Percentiles rank a stretch among this genome's conserved stretches.
Conservation (phyloP, 75 land plant species). For the Pinus albicaulis region DNA sequence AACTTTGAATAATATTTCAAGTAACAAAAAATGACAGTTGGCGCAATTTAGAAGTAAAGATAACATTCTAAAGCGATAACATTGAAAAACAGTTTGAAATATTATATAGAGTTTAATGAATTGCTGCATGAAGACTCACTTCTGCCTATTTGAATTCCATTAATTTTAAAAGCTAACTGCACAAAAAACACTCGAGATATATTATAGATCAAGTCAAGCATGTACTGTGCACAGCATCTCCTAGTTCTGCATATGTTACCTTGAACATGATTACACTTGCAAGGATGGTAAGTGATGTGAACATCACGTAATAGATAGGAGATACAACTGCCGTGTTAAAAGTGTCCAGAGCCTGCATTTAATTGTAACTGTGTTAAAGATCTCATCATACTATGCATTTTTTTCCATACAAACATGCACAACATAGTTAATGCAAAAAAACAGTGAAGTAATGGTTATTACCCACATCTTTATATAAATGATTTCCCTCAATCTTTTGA, state of each 20-base stretch:
- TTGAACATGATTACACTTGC: conserved; percentile 90
- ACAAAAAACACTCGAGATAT: too few species aligned
- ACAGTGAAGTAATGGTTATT: not conserved
- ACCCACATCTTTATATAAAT: not conserved
- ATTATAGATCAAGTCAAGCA: too few species aligned
- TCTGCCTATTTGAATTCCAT: too few species aligned
- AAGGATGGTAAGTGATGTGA: conserved; percentile 78
- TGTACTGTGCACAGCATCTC: too few species aligned
- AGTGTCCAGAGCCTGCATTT: conserved; percentile 71
- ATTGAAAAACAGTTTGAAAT: too few species aligned
- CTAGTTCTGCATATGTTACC: conserved; percentile 29
- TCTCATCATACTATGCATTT: not conserved
- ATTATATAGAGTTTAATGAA: too few species aligned
- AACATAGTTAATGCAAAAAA: not conserved
- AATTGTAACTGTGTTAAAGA: not conserved
- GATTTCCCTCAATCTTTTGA: not conserved
- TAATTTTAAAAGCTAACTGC: too few species aligned
- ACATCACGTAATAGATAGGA: conserved; percentile 84
- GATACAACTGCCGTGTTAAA: conserved; percentile 86
- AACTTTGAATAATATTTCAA: too few species aligned
- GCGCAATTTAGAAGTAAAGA: too few species aligned
- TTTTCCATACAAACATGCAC: not conserved
- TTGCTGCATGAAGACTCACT: too few species aligned
- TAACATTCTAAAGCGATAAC: too few species aligned
- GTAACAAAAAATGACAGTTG: too few species aligned